Evolutionary conservation across 345 rosid species (phyloP).

Genomic region (Garcia nutans): DNA sequence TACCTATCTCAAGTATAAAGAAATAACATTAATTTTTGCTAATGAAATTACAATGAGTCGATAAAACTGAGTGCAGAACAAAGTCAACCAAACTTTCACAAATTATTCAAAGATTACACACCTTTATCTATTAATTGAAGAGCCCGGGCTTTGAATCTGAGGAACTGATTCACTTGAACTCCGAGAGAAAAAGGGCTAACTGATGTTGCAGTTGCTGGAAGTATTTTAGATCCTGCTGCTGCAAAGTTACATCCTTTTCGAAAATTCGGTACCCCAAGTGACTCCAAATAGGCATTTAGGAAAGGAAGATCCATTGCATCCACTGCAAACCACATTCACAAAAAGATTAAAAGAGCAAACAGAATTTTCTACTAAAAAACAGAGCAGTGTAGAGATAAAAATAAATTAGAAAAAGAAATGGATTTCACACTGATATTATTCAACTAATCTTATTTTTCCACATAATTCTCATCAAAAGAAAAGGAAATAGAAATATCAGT

Average conservation of each 20-base stretch:
- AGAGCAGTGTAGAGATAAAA: neutral
- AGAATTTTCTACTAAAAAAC: slow-evolving; percentile 14
- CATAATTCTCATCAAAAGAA: neutral
- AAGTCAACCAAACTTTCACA: neutral
- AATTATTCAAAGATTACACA: slow-evolving; percentile 15
- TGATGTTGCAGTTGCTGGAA: slow-evolving; percentile 66
- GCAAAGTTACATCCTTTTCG: slow-evolving; percentile 88
- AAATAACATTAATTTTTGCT: neutral
- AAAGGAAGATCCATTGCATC: slow-evolving; percentile 92
- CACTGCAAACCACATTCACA: slow-evolving; percentile 47
- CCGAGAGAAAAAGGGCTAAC: slow-evolving; percentile 80
- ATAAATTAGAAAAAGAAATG: neutral
- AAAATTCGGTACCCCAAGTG: slow-evolving; percentile 77
- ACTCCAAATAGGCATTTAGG: slow-evolving; percentile 81
- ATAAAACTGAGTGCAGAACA: neutral
- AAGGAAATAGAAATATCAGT: too few relatives aligned
- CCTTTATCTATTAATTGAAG: slow-evolving; percentile 62
- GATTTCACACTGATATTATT: neutral
- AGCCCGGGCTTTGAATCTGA: slow-evolving; percentile 68
- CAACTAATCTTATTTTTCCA: neutral
- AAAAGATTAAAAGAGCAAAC: neutral
- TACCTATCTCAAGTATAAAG: slow-evolving; percentile 41
- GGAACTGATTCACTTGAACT: slow-evolving; percentile 78
- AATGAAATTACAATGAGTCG: neutral
- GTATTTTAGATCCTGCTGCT: slow-evolving; percentile 79